Conservation (phyloP, 176 grass and related monocot species). For the Urochloa ruziziensis region DNA sequence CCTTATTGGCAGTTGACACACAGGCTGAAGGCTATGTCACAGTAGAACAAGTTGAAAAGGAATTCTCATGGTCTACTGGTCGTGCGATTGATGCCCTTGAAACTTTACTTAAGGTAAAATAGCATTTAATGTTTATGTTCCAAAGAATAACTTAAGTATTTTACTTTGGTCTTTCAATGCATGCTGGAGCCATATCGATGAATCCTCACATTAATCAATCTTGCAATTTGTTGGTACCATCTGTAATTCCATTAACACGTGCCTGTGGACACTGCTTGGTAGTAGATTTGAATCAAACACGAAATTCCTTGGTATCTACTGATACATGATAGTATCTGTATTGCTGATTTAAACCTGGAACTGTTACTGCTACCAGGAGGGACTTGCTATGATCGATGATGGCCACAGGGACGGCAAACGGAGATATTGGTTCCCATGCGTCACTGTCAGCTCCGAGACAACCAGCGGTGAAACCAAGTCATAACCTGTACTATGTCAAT, state of each 20-base stretch:
- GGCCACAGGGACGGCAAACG: constrained; percentile 81
- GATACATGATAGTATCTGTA: too few species aligned
- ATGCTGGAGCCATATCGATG: not conserved
- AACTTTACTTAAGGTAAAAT: constrained; percentile 80
- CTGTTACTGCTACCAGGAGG: constrained; percentile 53
- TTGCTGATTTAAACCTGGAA: not conserved
- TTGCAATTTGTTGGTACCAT: constrained; percentile 3
- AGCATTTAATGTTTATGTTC: not conserved
- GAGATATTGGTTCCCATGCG: constrained; percentile 96
- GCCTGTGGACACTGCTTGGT: not conserved
- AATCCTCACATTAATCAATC: not conserved
- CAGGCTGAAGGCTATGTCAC: constrained; percentile 83
- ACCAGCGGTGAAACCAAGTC: constrained; percentile 30
- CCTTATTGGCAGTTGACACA: constrained; percentile 27
- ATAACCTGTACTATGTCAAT: not conserved
- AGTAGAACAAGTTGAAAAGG: constrained; percentile 67
- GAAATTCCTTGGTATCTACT: too few species aligned
- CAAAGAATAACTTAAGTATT: not conserved
- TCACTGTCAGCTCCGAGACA: constrained; percentile 58
- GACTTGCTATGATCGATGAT: constrained; percentile 94
- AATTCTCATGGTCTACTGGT: constrained; percentile 76
- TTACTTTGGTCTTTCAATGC: not conserved
- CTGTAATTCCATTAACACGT: not conserved
- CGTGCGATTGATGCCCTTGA: constrained; percentile 81
- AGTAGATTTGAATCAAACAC: not conserved